These are phyloP conservation scores for Diaporthe sp. DNA, from an alignment of 2,329 filamentous ascomycete species.

Conservation along the genomic window DNA sequence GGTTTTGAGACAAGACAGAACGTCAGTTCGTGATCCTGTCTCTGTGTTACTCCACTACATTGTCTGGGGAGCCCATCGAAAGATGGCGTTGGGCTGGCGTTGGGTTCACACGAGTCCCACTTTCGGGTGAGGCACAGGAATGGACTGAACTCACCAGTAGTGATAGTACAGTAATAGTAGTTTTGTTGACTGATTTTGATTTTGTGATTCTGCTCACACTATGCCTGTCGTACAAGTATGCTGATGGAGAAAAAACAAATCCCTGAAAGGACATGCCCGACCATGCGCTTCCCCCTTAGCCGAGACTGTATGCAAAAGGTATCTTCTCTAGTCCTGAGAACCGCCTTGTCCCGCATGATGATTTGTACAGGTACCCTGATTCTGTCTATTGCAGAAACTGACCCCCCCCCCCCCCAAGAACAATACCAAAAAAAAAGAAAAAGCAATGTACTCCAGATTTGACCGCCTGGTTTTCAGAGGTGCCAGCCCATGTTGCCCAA, in stretches of 20 bases:
- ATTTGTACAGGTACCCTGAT: constrained; percentile 21
- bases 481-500: constrained; percentile 27
- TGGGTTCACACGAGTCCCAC: constrained; percentile 15
- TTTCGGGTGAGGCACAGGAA: background rate
- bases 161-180: no score
- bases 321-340: constrained; percentile 23
- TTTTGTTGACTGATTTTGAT: background rate
- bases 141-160: background rate
- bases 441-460: constrained; percentile 9
- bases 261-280: constrained; percentile 28
- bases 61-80: background rate
- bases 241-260: background rate
- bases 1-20: constrained; percentile 25
- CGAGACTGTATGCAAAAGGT: constrained; percentile 18
- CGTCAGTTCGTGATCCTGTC: constrained; percentile 30
- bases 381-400: constrained; percentile 38
- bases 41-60: constrained; percentile 19
- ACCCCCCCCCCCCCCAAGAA: background rate
- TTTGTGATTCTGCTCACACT: constrained; percentile 7
- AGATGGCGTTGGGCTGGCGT: background rate
- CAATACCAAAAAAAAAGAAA: background rate
- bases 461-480: constrained; percentile 29
- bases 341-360: background rate
- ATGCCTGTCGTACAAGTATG: constrained; percentile 15
- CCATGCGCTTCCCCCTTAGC: background rate